These are phyloP conservation scores for Gynochthodes officinalis DNA, from an alignment of 257 asterid species.

Conservation along the genomic window DNA sequence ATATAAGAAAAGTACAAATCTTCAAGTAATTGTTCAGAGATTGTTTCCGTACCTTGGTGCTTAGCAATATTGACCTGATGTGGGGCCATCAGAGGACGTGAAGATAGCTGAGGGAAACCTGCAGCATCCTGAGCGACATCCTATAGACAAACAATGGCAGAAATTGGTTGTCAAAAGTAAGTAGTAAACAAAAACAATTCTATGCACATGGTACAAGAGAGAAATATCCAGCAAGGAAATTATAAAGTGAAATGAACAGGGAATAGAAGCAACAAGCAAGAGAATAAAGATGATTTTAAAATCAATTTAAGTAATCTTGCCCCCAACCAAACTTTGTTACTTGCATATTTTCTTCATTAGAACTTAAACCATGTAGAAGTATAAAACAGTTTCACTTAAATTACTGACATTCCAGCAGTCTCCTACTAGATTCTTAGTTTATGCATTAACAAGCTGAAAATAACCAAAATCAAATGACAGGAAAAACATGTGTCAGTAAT, in stretches of 20 bases:
- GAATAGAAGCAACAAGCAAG: background rate
- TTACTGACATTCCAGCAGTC: too few relatives aligned
- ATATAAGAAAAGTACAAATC: background rate
- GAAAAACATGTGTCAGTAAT: background rate
- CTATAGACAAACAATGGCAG: constrained; percentile 30
- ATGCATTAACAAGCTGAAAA: background rate
- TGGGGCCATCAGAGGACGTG: constrained; percentile 49
- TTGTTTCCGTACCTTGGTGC: constrained; percentile 60
- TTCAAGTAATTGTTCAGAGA: background rate
- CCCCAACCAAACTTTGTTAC: background rate
- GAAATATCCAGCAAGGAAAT: background rate
- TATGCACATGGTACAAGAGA: background rate
- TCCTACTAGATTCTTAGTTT: background rate
- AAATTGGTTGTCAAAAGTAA: background rate
- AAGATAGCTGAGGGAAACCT: constrained; percentile 54
- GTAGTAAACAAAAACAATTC: background rate
- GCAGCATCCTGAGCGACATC: constrained; percentile 49
- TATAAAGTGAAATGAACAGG: background rate
- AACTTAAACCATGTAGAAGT: background rate
- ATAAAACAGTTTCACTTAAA: background rate
- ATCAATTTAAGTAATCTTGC: background rate
- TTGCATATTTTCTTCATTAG: background rate
- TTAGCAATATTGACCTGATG: constrained; percentile 54
- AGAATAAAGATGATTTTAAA: background rate
- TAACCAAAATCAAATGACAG: background rate